These are phyloP conservation scores for Bacterosira constricta DNA, from an alignment of 108 stramenopile species.

Conservation along the genomic window DNA sequence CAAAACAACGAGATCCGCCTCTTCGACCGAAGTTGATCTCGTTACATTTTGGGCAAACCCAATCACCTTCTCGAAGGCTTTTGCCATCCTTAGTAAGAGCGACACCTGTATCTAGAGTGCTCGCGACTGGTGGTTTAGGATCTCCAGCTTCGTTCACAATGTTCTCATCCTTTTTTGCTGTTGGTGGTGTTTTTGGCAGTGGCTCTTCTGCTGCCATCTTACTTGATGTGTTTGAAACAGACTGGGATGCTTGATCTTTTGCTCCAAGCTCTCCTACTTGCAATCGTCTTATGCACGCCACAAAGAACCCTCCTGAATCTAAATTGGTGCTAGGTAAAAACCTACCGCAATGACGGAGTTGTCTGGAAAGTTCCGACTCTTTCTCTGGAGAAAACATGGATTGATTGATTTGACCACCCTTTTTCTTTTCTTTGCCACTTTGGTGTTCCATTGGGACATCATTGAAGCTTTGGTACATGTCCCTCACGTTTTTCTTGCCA, in stretches of 20 bases:
- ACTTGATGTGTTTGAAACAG: too few species aligned
- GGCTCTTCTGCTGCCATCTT: too few species aligned
- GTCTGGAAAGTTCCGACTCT: neutral
- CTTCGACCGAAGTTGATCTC: constrained; percentile 18
- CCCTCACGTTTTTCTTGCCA: constrained; percentile 3
- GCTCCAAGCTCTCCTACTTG: neutral
- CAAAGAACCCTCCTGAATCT: constrained; percentile 17
- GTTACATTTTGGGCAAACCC: constrained; percentile 8
- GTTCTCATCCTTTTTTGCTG: too few species aligned
- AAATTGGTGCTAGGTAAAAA: constrained; percentile 13
- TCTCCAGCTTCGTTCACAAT: neutral
- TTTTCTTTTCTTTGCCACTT: neutral
- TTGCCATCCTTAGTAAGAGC: neutral
- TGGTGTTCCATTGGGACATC: constrained; percentile 8
- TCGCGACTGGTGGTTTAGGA: neutral
- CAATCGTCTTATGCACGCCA: constrained; percentile 10
- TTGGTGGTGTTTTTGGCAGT: too few species aligned
- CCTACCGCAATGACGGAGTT: neutral
- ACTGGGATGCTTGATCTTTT: too few species aligned
- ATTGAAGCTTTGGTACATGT: neutral
- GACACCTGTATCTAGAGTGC: neutral
- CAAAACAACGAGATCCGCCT: neutral
- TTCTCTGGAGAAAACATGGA: constrained; percentile 11
- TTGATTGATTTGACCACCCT: constrained; percentile 6
- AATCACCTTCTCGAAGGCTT: constrained; percentile 9